These are phyloP conservation scores for Penicillium taxi DNA, from an alignment of 495 filamentous ascomycete genomes.

Conservation along the genomic window DNA sequence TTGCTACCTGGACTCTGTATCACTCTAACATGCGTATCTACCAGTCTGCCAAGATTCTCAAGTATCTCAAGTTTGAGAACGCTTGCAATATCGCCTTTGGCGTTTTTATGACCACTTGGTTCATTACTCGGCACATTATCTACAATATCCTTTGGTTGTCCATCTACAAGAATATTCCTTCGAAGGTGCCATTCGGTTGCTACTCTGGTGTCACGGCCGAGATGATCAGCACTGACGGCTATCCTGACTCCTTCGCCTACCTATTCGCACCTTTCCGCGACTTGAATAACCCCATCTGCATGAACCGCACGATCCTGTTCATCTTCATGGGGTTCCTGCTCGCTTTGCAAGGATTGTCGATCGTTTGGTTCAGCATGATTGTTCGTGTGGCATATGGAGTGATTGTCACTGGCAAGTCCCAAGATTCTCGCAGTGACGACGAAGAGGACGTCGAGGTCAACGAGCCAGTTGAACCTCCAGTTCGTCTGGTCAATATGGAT, in stretches of 20 bases:
- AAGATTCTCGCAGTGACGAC: slow-evolving; percentile 82
- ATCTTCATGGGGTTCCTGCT: slow-evolving; percentile 69
- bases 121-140: slow-evolving; percentile 71
- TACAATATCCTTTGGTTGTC: slow-evolving; percentile 75
- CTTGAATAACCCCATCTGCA: slow-evolving; percentile 66
- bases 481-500: slow-evolving; percentile 22
- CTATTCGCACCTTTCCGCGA: slow-evolving; percentile 62
- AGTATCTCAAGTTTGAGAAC: slow-evolving; percentile 69
- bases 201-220: slow-evolving; percentile 52
- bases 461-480: slow-evolving; percentile 19
- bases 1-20: neutral
- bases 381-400: slow-evolving; percentile 69
- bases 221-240: slow-evolving; percentile 47
- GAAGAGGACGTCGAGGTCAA: slow-evolving; percentile 61
- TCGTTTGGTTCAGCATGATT: slow-evolving; percentile 90
- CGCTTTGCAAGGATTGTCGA: slow-evolving; percentile 67
- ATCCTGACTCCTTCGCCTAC: slow-evolving; percentile 50
- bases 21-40: slow-evolving; percentile 4
- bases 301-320: slow-evolving; percentile 60
- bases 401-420: slow-evolving; percentile 66
- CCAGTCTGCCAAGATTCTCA: slow-evolving; percentile 88
- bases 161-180: slow-evolving; percentile 62
- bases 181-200: slow-evolving; percentile 58
- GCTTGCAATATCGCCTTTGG: slow-evolving; percentile 81
- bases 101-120: slow-evolving; percentile 79